These are phyloP conservation scores for Phytophthora niederhauseri DNA, from an alignment of 352 stramenopile genomes.

Conservation along the genomic window DNA sequence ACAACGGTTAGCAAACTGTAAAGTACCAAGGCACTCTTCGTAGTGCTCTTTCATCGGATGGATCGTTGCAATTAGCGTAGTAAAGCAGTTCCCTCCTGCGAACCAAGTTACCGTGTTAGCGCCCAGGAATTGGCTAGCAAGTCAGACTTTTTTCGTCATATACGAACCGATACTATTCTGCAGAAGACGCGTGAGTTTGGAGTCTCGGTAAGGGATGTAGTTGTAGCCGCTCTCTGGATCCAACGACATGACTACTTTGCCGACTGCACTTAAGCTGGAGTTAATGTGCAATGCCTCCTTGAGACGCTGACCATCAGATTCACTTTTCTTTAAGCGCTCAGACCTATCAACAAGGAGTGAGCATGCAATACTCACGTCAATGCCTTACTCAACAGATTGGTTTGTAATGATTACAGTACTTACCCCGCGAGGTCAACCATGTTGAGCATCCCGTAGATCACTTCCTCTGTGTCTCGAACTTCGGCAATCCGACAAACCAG, in stretches of 20 bases:
- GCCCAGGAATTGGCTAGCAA: not conserved
- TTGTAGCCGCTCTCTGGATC: conserved; percentile 88
- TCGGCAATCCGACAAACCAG: conserved; percentile 1
- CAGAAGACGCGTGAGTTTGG: conserved; percentile 81
- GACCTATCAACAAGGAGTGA: conserved; percentile 39
- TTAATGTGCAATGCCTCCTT: conserved; percentile 91
- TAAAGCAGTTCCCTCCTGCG: conserved; percentile 87
- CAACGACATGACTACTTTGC: conserved; percentile 89
- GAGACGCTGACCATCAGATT: conserved; percentile 83
- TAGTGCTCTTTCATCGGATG: conserved; percentile 91
- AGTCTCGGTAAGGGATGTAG: conserved; percentile 89
- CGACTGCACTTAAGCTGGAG: conserved; percentile 82
- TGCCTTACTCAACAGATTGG: not conserved
- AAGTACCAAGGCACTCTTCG: conserved; percentile 90
- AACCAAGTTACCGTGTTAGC: not conserved
- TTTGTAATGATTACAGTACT: not conserved
- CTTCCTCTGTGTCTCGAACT: conserved; percentile 73
- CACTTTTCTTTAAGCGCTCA: conserved; percentile 87
- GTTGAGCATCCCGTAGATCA: conserved; percentile 88
- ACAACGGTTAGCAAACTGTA: conserved; percentile 93
- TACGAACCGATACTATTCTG: conserved; percentile 83
- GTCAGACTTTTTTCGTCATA: not conserved
- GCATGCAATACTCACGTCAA: not conserved
- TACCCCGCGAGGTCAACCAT: conserved; percentile 84
- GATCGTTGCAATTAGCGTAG: conserved; percentile 86